phyloP scores from a whole-genome alignment of 305 asterid species.

The Rubia balearica region DNA sequence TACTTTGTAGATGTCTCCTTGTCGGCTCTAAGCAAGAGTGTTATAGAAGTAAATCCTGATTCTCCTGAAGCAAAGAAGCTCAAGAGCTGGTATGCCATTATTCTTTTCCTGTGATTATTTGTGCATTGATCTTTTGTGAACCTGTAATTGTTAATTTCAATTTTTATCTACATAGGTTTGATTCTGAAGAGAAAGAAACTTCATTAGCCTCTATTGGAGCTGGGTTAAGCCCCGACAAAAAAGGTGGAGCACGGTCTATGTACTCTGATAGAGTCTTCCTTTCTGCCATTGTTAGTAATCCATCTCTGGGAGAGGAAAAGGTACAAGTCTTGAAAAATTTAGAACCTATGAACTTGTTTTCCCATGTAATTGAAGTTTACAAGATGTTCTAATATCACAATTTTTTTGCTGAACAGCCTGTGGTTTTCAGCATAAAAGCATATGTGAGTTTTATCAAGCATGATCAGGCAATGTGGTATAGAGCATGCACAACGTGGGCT shows the following conservation, averaged over 20 bases:
- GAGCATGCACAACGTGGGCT: slow-evolving; percentile 70
- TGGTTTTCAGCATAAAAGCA: slow-evolving; percentile 57
- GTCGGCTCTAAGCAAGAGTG: too few species aligned
- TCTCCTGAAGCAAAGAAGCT: slow-evolving; percentile 65
- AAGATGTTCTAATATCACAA: neutral
- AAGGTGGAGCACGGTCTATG: slow-evolving; percentile 49
- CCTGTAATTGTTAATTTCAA: neutral
- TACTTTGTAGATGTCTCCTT: too few species aligned
- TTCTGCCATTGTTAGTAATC: slow-evolving; percentile 58
- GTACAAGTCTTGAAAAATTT: slow-evolving; percentile 25
- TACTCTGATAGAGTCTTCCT: slow-evolving; percentile 63
- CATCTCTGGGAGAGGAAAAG: slow-evolving; percentile 78
- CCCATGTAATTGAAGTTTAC: neutral
- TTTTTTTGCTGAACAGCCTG: slow-evolving; percentile 43
- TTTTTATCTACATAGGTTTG: slow-evolving; percentile 44
- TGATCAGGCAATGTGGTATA: slow-evolving; percentile 92
- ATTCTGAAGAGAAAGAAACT: slow-evolving; percentile 81
- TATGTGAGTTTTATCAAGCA: slow-evolving; percentile 58
- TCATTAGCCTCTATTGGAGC: slow-evolving; percentile 62
- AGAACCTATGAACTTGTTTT: neutral
- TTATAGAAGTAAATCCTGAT: too few species aligned
- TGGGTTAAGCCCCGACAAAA: slow-evolving; percentile 43
- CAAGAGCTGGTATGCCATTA: slow-evolving; percentile 56
- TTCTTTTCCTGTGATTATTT: neutral
- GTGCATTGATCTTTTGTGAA: too few species aligned